Conservation (phyloP, 2,329 filamentous ascomycete species). For the Mollisia scopiformis region DNA sequence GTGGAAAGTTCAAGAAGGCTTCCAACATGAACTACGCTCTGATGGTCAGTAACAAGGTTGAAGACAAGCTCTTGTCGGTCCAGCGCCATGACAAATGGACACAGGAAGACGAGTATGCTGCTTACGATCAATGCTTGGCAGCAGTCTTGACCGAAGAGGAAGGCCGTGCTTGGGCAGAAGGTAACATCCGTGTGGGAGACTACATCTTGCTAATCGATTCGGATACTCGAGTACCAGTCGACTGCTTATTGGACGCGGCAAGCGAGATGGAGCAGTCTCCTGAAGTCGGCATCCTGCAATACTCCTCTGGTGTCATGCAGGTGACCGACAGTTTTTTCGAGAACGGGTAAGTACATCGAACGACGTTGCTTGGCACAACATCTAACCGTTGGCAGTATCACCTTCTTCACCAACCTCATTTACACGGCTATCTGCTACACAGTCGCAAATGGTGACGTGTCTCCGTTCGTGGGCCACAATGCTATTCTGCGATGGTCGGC, state of each 20-base stretch:
- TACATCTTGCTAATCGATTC: constrained; percentile 71
- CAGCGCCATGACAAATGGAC: constrained; percentile 19
- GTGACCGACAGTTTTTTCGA: constrained; percentile 75
- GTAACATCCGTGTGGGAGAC: constrained; percentile 63
- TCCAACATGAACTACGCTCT: constrained; percentile 75
- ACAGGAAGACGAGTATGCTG: constrained; percentile 43
- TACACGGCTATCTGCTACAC: constrained; percentile 74
- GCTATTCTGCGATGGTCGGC: constrained; percentile 73
- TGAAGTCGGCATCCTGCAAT: constrained; percentile 73
- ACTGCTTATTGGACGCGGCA: constrained; percentile 44
- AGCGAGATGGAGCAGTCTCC: constrained; percentile 72
- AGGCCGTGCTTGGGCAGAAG: constrained; percentile 59
- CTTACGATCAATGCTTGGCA: constrained; percentile 52
- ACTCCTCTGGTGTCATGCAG: constrained; percentile 77
- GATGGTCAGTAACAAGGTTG: constrained; percentile 30
- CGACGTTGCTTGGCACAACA: neutral
- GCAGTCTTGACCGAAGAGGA: constrained; percentile 52
- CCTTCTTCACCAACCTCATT: constrained; percentile 79
- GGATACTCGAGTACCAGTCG: constrained; percentile 57
- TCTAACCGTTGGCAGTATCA: constrained; percentile 47
- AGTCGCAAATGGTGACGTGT: constrained; percentile 70
- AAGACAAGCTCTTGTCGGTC: constrained; percentile 48
- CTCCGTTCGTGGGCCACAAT: constrained; percentile 73
- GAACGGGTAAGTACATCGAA: constrained; percentile 51
- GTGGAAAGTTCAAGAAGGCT: constrained; percentile 73